Evolutionary conservation across 768 basidiomycete species (phyloP), one percentile per base, ranked within the genome.

Genomic region (Boletus edulis): DNA sequence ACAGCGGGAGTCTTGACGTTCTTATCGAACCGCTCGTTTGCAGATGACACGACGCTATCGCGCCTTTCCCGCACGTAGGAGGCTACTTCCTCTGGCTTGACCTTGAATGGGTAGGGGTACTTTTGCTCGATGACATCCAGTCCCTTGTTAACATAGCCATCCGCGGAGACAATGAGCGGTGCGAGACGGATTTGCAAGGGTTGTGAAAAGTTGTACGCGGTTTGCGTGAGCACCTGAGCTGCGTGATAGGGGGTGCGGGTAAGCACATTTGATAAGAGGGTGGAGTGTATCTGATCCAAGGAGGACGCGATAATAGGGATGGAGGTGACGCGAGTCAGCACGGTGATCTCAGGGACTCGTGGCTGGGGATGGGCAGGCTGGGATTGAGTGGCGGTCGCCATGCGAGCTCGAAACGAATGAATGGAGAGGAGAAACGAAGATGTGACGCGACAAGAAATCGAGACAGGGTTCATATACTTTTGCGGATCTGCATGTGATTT

Each of bases 51-150:
- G 41, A 82, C 80, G 63, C 68, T 78, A 58, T 87, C 79, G 46
- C 77, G 80, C 54, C 76, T 75, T 55, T 82, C 76, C 61, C 80
- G 82, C 38, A 90, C 77, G 56, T 81, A 82, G 12, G 73, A 76
- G 31, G 76, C 76, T 20, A 93, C 81, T 3, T 91, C 89, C 62
- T 87, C 86, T 4, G 89, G 85, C 63, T 83, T 82, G 17, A 81
- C 81, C 56, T 82, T 76, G 79, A 91, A 93, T 5, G 89, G 82
- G 66, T 85, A 86, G 13, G 90, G 91, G 67, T 84, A 90, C 49
- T 81, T 81, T 51, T 79, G 76, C 75, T 91, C 78, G 51, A 91
- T 86, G 18, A 69, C 83, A 66, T 92, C 89, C 38, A 90, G 78
- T 29, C 83, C 86, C 75, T 81, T 85, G 78, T 89, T 88, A 29